phyloP scores from a whole-genome alignment of 2,329 filamentous ascomycete species.

The Trichophyton equinum region DNA sequence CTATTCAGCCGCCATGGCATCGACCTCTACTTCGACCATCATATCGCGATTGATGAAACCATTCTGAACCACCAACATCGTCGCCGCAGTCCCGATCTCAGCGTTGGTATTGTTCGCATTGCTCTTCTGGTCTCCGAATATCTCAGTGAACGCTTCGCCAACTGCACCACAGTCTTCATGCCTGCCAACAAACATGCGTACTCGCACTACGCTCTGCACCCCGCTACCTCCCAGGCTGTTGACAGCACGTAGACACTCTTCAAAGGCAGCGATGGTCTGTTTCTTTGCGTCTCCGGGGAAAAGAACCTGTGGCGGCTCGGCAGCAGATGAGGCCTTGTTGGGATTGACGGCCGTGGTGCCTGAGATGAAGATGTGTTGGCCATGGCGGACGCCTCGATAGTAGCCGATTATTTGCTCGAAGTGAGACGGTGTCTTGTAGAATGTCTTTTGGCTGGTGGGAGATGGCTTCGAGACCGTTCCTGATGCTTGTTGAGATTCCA shows the following conservation, averaged over 20 bases:
- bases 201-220: conserved; percentile 25
- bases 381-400: conserved; percentile 28
- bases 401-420: conserved; percentile 28
- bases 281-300: conserved; percentile 22
- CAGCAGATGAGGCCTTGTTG: conserved; percentile 18
- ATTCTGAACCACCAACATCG: conserved; percentile 27
- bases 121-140: conserved; percentile 14
- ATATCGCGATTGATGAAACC: conserved; percentile 28
- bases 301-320: conserved; percentile 19
- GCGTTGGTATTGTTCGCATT: conserved; percentile 14
- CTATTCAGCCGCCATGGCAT: conserved; percentile 20
- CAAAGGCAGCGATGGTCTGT: conserved; percentile 21
- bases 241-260: conserved; percentile 23
- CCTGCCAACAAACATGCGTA: conserved; percentile 22
- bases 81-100: conserved; percentile 23
- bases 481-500: not conserved
- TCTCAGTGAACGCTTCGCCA: conserved; percentile 10
- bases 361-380: conserved; percentile 26
- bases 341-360: conserved; percentile 30
- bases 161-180: conserved; percentile 12
- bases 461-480: conserved; percentile 9
- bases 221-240: conserved; percentile 17
- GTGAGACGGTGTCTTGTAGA: conserved; percentile 25
- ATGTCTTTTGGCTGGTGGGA: conserved; percentile 11
- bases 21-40: conserved; percentile 31